Conservation (phyloP, 2,329 filamentous ascomycete genomes). For the Byssochlamys sp. region DNA sequence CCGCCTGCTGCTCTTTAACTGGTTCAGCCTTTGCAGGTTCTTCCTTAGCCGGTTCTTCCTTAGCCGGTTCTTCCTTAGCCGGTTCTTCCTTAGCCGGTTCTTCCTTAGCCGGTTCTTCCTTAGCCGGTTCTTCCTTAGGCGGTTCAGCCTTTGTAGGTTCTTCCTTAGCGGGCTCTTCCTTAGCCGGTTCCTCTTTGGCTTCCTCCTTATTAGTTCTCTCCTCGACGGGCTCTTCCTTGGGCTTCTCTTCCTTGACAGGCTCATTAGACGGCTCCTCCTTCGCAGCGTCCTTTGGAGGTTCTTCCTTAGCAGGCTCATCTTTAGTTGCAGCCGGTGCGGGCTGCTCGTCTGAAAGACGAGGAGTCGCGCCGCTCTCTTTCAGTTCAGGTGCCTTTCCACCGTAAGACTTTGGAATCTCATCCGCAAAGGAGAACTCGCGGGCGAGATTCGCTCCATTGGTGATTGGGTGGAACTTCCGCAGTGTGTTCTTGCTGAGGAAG, state of each 20-base stretch:
- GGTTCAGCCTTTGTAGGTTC: constrained; percentile 3
- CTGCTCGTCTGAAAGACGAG: constrained; percentile 20
- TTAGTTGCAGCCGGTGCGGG: constrained; percentile 5
- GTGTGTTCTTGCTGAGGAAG: constrained; percentile 62
- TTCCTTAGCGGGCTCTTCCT: constrained; percentile 3
- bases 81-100: not conserved
- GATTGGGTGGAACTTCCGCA: constrained; percentile 72
- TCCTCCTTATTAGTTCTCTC: not conserved
- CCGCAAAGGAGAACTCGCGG: constrained; percentile 51
- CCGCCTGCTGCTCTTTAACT: no score
- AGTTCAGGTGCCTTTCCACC: constrained; percentile 60
- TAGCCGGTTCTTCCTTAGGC: not conserved
- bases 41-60: not conserved
- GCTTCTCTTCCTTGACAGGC: constrained; percentile 10
- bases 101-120: not conserved
- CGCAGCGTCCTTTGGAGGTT: constrained; percentile 8
- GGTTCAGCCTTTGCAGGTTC: no score
- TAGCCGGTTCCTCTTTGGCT: constrained; percentile 1
- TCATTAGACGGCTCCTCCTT: constrained; percentile 10
- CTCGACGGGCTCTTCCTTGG: constrained; percentile 5
- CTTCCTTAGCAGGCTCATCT: constrained; percentile 5
- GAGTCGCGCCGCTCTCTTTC: constrained; percentile 26
- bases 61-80: constrained; percentile 2
- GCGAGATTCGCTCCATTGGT: constrained; percentile 62
- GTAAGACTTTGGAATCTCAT: constrained; percentile 63